Base-by-base conservation (phyloP, 306 rosid genomes). In the Cucumis hystrix region DNA sequence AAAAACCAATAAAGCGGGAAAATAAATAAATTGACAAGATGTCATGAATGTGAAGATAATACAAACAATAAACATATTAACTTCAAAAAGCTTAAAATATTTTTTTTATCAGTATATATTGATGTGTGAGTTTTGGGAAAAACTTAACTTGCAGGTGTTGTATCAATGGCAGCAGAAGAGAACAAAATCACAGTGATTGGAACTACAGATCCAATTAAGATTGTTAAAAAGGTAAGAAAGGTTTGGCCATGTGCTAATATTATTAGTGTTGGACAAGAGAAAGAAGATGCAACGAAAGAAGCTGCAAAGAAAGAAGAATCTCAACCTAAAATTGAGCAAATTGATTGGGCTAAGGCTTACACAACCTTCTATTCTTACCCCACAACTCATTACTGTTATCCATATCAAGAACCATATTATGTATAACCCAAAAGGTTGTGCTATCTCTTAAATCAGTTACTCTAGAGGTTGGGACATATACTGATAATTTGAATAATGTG, bases 181-280 rank as follows among this genome's bases (percentile, higher is more conserved):
- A 85, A 80, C 84, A 93, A 91, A 40, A 20, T 93, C 23, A 93
- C 92, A 0, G 90, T 93, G 30, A 69, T 85, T 35, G 98, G 97
- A 1, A 78, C 64, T 5, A 66, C 87, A 68, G 97, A 93, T 73
- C 96, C 96, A 0, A 89, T 91, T 2, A 15, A 70, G 0, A 76
- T 90, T 33, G 92, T 87, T 12, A 72, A 70, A 71, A 93, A 91
- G 57, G 55, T 93, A 20, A 81, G 92, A 82, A 93, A 91, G 77
- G 6, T 69, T 41, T 93, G 96, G 97, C 64, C 23, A 80, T 43
- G 37, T 0, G 51, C 94, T 9, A 90, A 91, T 6, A 87, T 93
- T 12, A 2, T 91, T 59, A 79, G 89, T 1, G 91, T 91, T 14
- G 98, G 96, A 64, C 98, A 90, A 2, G 96, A 92, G n/a, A 93